Conservation (phyloP, 2,329 filamentous ascomycete genomes). For the Hymenotorrendiella dingleyae region DNA sequence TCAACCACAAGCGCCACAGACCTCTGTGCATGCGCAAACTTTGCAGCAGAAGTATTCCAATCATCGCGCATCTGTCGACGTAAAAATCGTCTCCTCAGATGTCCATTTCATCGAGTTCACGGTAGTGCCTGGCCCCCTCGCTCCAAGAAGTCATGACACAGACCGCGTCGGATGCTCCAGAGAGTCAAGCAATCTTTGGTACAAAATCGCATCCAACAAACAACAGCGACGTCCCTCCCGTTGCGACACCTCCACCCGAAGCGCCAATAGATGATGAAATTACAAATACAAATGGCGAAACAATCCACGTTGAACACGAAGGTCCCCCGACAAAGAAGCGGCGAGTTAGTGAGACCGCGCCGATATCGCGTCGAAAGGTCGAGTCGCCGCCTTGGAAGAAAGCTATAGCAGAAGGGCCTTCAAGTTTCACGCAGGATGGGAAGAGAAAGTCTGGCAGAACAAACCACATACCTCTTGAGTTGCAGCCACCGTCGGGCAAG, state of each 20-base stretch:
- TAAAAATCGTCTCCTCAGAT: constrained; percentile 51
- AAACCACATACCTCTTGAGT: constrained; percentile 49
- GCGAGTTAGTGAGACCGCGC: constrained; percentile 47
- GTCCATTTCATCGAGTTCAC: constrained; percentile 50
- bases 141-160: constrained; percentile 31
- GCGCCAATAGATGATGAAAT: constrained; percentile 20
- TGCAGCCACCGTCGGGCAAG: constrained; percentile 44
- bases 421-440: constrained; percentile 72
- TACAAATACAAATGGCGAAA: constrained; percentile 28
- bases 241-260: constrained; percentile 15
- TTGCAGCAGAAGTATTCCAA: constrained; percentile 41
- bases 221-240: constrained; percentile 11
- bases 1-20: constrained; percentile 35
- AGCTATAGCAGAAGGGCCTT: constrained; percentile 76
- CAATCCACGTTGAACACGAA: constrained; percentile 29
- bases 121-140: constrained; percentile 32
- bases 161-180: constrained; percentile 30
- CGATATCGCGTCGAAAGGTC: constrained; percentile 42
- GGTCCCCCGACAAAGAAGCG: constrained; percentile 60
- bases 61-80: constrained; percentile 44
- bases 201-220: constrained; percentile 8
- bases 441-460: constrained; percentile 61
- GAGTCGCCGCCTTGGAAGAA: constrained; percentile 93
- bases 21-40: constrained; percentile 51
- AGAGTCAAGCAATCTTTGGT: constrained; percentile 27